Percentiles rank a stretch among this genome's conserved stretches.
Evolutionary conservation across 2,329 filamentous ascomycete species (phyloP).

Genomic region (Lecanosticta acicola): DNA sequence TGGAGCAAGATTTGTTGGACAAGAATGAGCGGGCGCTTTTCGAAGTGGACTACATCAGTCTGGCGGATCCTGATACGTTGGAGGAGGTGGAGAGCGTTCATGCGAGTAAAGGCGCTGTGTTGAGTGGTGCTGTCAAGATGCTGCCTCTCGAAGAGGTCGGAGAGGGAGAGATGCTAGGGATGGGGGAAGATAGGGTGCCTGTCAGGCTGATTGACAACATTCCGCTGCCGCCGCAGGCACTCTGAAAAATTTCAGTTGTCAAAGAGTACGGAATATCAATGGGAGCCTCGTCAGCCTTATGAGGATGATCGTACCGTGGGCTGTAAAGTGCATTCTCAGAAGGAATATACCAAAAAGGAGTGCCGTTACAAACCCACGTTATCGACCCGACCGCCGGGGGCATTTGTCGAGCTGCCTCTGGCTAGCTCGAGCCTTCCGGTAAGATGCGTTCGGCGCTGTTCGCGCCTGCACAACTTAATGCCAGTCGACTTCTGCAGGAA

Average conservation of each 20-base stretch:
- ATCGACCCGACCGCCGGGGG: no score
- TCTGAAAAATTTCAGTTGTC: neutral
- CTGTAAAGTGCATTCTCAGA: no score
- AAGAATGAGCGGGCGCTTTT: conserved; percentile 62
- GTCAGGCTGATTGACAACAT: conserved; percentile 95
- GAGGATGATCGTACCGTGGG: no score
- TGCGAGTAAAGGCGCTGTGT: conserved; percentile 63
- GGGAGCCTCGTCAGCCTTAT: no score
- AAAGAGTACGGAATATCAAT: no score
- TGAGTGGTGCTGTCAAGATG: conserved; percentile 92
- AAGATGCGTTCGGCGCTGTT: no score
- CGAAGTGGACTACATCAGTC: conserved; percentile 86
- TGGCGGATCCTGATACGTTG: conserved; percentile 79
- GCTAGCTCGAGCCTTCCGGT: no score
- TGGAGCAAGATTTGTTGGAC: conserved; percentile 57
- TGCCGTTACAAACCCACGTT: no score
- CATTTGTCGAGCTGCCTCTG: no score
- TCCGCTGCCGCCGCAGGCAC: conserved; percentile 3
- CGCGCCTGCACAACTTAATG: no score
- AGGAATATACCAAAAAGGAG: no score
- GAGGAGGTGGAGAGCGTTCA: conserved; percentile 71
- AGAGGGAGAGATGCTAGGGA: conserved; percentile 62
- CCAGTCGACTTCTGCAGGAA: neutral
- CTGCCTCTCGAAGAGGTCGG: conserved; percentile 66
- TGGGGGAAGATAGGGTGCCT: conserved; percentile 66